Conservation (phyloP, 208 protist genomes). For the Trypanosoma mega region DNA sequence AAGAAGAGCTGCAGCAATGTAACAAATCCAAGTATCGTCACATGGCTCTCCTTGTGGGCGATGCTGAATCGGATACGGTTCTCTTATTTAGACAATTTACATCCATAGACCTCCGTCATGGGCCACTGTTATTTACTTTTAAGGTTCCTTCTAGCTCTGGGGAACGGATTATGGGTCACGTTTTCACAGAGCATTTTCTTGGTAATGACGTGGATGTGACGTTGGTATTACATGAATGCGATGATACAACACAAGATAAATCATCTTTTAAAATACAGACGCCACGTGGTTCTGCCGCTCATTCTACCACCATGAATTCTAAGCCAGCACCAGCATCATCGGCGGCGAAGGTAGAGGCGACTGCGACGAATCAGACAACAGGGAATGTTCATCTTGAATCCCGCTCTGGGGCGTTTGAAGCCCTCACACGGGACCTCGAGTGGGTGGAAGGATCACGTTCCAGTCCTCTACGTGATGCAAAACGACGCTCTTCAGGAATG, state of each 20-base stretch:
- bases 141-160: background rate
- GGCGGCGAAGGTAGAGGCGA: background rate
- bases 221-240: background rate
- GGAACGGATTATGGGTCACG: constrained; percentile 10
- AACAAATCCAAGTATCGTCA: constrained; percentile 3
- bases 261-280: no score
- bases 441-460: background rate
- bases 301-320: no score
- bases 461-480: background rate
- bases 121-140: constrained; percentile 20
- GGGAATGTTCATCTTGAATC: background rate
- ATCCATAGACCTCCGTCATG: background rate
- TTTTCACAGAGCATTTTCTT: constrained; percentile 24
- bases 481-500: background rate
- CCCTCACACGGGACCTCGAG: background rate
- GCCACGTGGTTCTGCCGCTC: no score
- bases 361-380: background rate
- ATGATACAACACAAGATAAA: no score
- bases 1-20: background rate
- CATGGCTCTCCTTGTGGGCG: constrained; percentile 38
- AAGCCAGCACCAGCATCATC: no score
- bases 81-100: constrained; percentile 27
- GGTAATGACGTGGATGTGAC: constrained; percentile 4
- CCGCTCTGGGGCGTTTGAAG: background rate
- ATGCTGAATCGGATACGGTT: constrained; percentile 25